Percentiles rank a stretch among this genome's conserved stretches.
Conservation (phyloP, 1,139 yeast genomes). For the Pichia terricola region DNA sequence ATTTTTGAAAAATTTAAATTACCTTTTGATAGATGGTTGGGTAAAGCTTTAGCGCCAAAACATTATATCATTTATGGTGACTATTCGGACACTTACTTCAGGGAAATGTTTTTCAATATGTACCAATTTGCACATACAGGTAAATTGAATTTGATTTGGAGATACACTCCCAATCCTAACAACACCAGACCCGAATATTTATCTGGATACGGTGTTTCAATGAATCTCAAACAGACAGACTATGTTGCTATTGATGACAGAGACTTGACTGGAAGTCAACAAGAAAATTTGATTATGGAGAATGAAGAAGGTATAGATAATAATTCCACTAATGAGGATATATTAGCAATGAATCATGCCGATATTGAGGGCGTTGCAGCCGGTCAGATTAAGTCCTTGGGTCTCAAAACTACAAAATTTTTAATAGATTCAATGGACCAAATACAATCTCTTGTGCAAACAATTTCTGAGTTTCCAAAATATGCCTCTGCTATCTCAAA, state of each 20-base stretch:
- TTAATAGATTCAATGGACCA: conserved; percentile 27
- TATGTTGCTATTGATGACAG: conserved; percentile 57
- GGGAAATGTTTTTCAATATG: conserved; percentile 48
- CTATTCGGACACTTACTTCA: conserved; percentile 38
- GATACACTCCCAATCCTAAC: conserved; percentile 41
- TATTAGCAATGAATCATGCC: conserved; percentile 3
- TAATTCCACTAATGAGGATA: neutral
- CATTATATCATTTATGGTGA: conserved; percentile 46
- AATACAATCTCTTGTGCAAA: conserved; percentile 28
- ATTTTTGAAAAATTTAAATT: conserved; percentile 15
- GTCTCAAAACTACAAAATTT: conserved; percentile 37
- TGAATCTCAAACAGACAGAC: conserved; percentile 54
- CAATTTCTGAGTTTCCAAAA: conserved; percentile 45
- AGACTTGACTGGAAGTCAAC: conserved; percentile 25
- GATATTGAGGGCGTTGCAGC: conserved; percentile 25
- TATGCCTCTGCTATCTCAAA: conserved; percentile 30
- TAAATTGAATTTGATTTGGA: conserved; percentile 65
- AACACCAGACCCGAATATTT: conserved; percentile 28
- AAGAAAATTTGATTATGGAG: conserved; percentile 12
- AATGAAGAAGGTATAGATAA: conserved; percentile 1
- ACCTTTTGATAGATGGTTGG: conserved; percentile 55
- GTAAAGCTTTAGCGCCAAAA: conserved; percentile 22
- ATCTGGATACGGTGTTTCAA: conserved; percentile 59
- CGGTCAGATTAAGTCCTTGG: conserved; percentile 32
- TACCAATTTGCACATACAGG: conserved; percentile 53